phyloP scores from a whole-genome alignment of 2,329 filamentous ascomycete species.

The Celoporthe dispersa region DNA sequence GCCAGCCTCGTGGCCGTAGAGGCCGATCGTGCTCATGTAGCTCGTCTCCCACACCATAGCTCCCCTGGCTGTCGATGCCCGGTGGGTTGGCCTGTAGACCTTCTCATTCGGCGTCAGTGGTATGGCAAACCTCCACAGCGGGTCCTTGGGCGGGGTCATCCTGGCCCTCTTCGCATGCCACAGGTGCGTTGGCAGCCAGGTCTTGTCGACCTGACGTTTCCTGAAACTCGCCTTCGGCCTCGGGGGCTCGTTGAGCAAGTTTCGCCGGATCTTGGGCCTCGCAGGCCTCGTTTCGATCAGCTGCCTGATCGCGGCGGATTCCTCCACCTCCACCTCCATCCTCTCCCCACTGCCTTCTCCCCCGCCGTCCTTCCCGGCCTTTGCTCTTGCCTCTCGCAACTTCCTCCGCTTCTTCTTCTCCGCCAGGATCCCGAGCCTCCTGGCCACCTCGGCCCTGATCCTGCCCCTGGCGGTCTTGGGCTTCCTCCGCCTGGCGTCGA shows the following conservation, averaged over 20 bases:
- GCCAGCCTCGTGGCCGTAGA: conserved; percentile 69
- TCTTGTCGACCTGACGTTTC: conserved; percentile 85
- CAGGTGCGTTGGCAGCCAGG: conserved; percentile 91
- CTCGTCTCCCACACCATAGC: conserved; percentile 91
- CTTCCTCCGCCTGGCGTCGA: conserved; percentile 67
- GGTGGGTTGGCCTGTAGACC: conserved; percentile 84
- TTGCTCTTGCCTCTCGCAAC: conserved; percentile 33
- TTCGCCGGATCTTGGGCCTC: conserved; percentile 71
- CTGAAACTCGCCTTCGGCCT: conserved; percentile 70
- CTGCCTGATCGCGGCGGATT: conserved; percentile 31
- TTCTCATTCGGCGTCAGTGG: conserved; percentile 88
- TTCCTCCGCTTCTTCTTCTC: conserved; percentile 57
- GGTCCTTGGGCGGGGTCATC: conserved; percentile 79
- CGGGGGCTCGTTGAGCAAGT: conserved; percentile 66
- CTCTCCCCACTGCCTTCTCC: conserved; percentile 23
- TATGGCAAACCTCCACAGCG: conserved; percentile 89
- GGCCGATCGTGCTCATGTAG: conserved; percentile 84
- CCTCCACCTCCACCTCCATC: conserved; percentile 31
- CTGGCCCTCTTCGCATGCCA: conserved; percentile 92
- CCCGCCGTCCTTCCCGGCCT: conserved; percentile 33
- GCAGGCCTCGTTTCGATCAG: conserved; percentile 47
- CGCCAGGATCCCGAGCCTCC: conserved; percentile 67
- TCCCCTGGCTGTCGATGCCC: conserved; percentile 74
- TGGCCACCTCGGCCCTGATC: conserved; percentile 76
- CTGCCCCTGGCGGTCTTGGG: conserved; percentile 61